Evolutionary conservation across 2,329 filamentous ascomycete genomes (phyloP).

Genomic region (Ophiostoma tasmaniense): DNA sequence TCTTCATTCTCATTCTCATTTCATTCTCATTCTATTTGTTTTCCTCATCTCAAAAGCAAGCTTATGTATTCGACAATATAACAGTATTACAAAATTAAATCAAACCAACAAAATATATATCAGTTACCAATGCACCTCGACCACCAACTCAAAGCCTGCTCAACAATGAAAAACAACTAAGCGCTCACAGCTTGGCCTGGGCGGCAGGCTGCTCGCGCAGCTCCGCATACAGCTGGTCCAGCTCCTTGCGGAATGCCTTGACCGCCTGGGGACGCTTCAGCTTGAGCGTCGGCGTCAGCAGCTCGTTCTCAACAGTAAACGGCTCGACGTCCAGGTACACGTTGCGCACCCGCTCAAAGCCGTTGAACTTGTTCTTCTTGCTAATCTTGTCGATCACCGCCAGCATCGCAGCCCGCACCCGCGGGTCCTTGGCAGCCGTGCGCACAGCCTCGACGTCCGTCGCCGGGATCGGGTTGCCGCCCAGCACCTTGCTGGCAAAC

Average conservation of each 20-base stretch:
- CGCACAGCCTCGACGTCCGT: constrained; percentile 60
- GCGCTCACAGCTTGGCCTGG: constrained; percentile 35
- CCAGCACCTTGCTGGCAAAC: constrained; percentile 69
- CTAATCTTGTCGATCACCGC: constrained; percentile 71
- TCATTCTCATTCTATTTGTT: neutral
- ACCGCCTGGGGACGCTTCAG: constrained; percentile 50
- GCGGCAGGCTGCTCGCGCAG: constrained; percentile 36
- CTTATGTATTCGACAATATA: neutral
- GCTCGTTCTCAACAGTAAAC: constrained; percentile 86
- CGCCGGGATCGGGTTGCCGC: constrained; percentile 38
- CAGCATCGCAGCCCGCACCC: constrained; percentile 65
- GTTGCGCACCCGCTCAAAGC: constrained; percentile 74
- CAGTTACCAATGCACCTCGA: neutral
- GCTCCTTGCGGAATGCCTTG: constrained; percentile 43
- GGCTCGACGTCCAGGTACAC: constrained; percentile 73
- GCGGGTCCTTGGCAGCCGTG: constrained; percentile 57
- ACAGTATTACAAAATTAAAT: neutral
- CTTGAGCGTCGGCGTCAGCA: constrained; percentile 69
- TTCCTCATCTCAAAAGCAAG: neutral
- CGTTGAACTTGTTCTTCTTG: constrained; percentile 81
- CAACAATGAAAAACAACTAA: neutral
- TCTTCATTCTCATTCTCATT: neutral
- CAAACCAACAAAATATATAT: neutral
- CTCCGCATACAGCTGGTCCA: constrained; percentile 50
- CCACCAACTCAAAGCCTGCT: neutral